Conservation (phyloP, 2,329 filamentous ascomycete species). For the Aspergillus tamarii region DNA sequence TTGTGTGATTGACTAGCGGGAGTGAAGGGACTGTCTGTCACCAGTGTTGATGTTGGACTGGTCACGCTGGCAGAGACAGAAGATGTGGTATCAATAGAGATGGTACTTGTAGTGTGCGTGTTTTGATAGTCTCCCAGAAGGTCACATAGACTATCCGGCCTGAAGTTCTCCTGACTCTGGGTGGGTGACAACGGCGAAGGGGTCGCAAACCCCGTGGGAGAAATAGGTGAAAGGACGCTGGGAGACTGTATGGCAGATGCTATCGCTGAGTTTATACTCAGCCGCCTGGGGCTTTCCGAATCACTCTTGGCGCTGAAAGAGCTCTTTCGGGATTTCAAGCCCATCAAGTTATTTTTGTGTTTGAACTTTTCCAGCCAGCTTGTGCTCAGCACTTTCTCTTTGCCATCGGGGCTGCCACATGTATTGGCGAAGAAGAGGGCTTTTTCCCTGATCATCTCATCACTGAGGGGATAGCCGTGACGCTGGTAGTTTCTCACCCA, state of each 20-base stretch:
- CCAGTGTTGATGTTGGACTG: conserved; percentile 76
- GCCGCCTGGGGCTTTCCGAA: conserved; percentile 64
- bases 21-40: conserved; percentile 75
- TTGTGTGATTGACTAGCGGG: conserved; percentile 55
- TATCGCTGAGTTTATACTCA: conserved; percentile 58
- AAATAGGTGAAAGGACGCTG: conserved; percentile 71
- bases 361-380: conserved; percentile 96
- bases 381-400: conserved; percentile 70
- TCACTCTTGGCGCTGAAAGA: conserved; percentile 63
- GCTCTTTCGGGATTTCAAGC: conserved; percentile 57
- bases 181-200: conserved; percentile 72
- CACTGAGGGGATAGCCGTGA: conserved; percentile 72
- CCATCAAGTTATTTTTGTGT: conserved; percentile 72
- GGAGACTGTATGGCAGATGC: conserved; percentile 65
- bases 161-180: conserved; percentile 70
- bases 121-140: conserved; percentile 64
- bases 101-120: conserved; percentile 67
- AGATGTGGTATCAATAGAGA: conserved; percentile 66
- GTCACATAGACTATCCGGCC: conserved; percentile 63
- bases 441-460: conserved; percentile 83
- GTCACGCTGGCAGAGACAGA: conserved; percentile 73
- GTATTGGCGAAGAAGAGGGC: conserved; percentile 78
- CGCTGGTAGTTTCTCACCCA: conserved; percentile 83
- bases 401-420: conserved; percentile 71
- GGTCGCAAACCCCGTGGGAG: conserved; percentile 67